These are phyloP conservation scores for Scutellaria galericulata DNA, from an alignment of 257 asterid species.

Conservation along the genomic window DNA sequence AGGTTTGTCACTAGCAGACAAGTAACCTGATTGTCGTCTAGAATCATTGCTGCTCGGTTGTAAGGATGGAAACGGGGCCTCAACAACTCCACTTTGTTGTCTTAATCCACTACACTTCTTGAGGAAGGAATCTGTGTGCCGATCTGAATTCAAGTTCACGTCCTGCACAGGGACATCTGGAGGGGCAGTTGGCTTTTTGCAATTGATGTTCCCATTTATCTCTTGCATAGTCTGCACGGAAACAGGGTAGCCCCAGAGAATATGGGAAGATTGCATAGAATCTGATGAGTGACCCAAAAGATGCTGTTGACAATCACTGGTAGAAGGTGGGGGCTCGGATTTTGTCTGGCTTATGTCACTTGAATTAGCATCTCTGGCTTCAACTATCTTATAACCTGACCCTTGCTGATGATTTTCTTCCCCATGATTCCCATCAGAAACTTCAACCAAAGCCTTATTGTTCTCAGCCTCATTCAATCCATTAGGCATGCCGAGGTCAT, in stretches of 20 bases:
- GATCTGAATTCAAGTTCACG: conserved; percentile 39
- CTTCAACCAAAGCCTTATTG: conserved; percentile 32
- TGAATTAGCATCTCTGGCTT: conserved; percentile 33
- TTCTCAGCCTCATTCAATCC: conserved; percentile 32
- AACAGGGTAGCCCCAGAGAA: conserved; percentile 57
- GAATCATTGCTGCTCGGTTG: conserved; percentile 38
- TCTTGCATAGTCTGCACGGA: conserved; percentile 47
- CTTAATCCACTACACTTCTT: conserved; percentile 52
- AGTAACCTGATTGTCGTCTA: conserved; percentile 42
- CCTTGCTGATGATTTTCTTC: conserved; percentile 41
- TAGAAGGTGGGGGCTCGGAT: conserved; percentile 34
- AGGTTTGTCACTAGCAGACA: conserved; percentile 59
- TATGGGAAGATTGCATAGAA: conserved; percentile 48
- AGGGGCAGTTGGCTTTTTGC: conserved; percentile 42
- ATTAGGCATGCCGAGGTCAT: conserved; percentile 33
- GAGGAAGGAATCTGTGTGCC: conserved; percentile 45
- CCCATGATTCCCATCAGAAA: conserved; percentile 34
- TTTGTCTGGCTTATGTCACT: conserved; percentile 32
- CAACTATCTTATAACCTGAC: conserved; percentile 34
- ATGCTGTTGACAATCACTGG: conserved; percentile 42
- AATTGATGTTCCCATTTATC: conserved; percentile 42
- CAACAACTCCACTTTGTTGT: conserved; percentile 36
- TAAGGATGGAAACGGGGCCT: conserved; percentile 40
- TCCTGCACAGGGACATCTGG: conserved; percentile 38
- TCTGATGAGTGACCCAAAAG: conserved; percentile 43